Base-by-base conservation (phyloP, 1,284 basidiomycete species). In the Ustilago bromivora region DNA sequence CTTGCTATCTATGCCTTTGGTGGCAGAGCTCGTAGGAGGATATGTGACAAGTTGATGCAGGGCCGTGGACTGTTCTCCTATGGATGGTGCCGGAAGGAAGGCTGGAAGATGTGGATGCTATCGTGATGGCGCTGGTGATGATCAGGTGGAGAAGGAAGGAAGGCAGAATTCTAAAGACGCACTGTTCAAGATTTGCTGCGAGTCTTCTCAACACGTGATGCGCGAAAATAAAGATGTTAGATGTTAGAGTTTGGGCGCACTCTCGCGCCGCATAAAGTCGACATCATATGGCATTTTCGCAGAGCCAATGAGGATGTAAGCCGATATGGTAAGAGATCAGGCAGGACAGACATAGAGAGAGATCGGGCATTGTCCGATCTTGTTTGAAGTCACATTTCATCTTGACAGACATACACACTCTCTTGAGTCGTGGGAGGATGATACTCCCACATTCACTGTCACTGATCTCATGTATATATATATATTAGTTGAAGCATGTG, bases 131-230 rank as follows among this genome's bases (percentile, higher is more conserved):
- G 57, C 8, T 41, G 57, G 49, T 40, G 54, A 41, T 62, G 53
- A 40, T 55, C n/a, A 53, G 57, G 41, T 49, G 32, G 51, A 41
- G 47, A 59, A 15, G 35, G 34, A 57, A 57, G 60, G 15, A 46
- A 13, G 35, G 31, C 6, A 55, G 47, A 57, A 57, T 57, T 19
- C 34, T 32, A 49, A 31, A 41, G 41, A 46, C 66, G 66, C 59
- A 68, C 59, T 41, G 66, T 57, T 58, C 56, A 69, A 55, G 56
- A 62, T 68, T 68, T 61, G 60, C 60, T 38, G 34, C 54, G 23
- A 19, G n/a, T 57, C 28, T 49, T 67, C 65, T 67, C 49, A 13
- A 53, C 59, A 61, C 65, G 59, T 67, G 65, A 61, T 38, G 41
- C 41, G 9, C 10, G 6, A 36, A 17, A 23, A 31, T 36, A 9